phyloP scores from a whole-genome alignment of 768 basidiomycete genomes.

The Naganishia randhawae region DNA sequence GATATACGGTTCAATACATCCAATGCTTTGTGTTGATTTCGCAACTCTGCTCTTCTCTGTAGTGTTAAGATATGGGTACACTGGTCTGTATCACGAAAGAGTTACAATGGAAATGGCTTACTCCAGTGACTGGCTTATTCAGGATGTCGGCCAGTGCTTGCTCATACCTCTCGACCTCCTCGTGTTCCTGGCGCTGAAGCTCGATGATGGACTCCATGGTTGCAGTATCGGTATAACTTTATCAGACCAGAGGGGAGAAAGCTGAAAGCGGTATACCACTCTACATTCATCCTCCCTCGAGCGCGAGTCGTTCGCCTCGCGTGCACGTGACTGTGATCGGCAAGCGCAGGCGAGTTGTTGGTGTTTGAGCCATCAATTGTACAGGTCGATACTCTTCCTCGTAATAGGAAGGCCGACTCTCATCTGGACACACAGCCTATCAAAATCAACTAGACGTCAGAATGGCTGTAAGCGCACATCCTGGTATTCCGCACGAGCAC shows the following conservation, averaged over 20 bases:
- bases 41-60: conserved; percentile 38
- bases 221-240: background rate
- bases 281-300: too few relatives aligned
- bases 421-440: too few relatives aligned
- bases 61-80: background rate
- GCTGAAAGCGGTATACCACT: background rate
- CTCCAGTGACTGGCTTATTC: conserved; percentile 54
- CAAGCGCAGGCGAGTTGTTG: background rate
- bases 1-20: conserved; percentile 83
- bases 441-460: background rate
- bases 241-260: background rate
- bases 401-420: too few relatives aligned
- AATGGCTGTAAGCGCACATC: conserved; percentile 2
- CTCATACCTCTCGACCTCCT: conserved; percentile 90
- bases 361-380: too few relatives aligned
- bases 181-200: conserved; percentile 89
- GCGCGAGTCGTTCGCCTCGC: too few relatives aligned
- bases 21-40: conserved; percentile 79
- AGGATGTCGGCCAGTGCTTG: conserved; percentile 78
- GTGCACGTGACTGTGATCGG: conserved; percentile 13
- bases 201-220: conserved; percentile 90
- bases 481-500: background rate
- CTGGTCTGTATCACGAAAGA: background rate
- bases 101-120: conserved; percentile 33
- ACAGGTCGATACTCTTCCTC: too few relatives aligned